Evolutionary conservation across 768 basidiomycete species (phyloP), one percentile per base, ranked within the genome.

Genomic region (Lentinula guzmanii): DNA sequence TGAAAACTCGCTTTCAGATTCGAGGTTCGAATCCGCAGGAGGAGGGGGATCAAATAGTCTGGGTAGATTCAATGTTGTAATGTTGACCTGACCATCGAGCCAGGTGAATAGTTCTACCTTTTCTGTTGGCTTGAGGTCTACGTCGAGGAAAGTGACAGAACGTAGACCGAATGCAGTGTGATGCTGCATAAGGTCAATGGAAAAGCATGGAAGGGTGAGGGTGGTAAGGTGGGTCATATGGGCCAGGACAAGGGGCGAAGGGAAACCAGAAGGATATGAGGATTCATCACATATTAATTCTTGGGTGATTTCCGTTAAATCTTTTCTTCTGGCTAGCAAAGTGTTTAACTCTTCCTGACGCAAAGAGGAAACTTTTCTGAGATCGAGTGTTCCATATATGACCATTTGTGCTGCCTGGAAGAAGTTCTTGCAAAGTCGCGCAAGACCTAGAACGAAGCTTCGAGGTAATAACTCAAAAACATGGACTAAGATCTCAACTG

Each of bases 181-280:
- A 52, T 77, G 73, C 18, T 74, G 72, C 59, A 82, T 69, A 50
- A 81, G 73, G 16, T 74, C 72, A 28, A 69, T 57, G 60, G 80
- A 77, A 63, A 79, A 81, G 1, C 75, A 71, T 7, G 79, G 79
- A 34, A 81, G 72, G 15, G 73, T 71, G 18, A 81, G 69, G 16
- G 74, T 67, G 6, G 70, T 74, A 13, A 82, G 69, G 39, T 71
- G 72, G n/a, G 74, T 71, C 81, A 82, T 81, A 16, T 78, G 76
- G 52, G 78, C 74, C 43, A 82, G 70, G 1, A 77, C 78, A 50
- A 77, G 67, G 2, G 77, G 76, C 60, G 81, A 79, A 0, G 76
- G 75, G 5, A 79, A 77, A 16, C 74, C 76, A 68, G 37, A 66
- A 64, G n/a, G 69, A 67, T 62, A 69, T 65, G 62, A 41, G n/a